Conservation (phyloP, 2,329 filamentous ascomycete species). For the Pestalotiopsis sp. region DNA sequence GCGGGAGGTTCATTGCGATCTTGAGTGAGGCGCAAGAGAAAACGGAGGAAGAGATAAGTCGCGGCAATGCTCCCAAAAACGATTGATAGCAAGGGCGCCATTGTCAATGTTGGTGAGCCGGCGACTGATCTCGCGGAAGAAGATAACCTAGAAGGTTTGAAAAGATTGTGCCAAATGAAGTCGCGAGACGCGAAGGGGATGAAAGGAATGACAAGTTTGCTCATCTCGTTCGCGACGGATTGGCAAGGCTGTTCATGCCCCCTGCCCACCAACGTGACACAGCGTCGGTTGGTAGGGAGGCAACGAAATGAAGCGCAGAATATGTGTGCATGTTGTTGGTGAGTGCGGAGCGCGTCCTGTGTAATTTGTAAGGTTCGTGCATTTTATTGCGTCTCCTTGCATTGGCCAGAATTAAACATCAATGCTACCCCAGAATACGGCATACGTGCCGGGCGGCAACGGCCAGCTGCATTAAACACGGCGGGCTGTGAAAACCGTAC, state of each 20-base stretch:
- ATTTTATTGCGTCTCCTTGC: too few relatives aligned
- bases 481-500: too few relatives aligned
- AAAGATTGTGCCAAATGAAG: background rate
- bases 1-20: conserved; percentile 26
- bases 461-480: too few relatives aligned
- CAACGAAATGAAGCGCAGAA: background rate
- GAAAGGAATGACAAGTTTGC: background rate
- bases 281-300: background rate
- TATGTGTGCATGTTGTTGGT: background rate
- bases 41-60: conserved; percentile 21
- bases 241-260: background rate
- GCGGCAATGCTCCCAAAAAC: background rate
- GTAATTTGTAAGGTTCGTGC: background rate
- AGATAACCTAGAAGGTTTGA: background rate
- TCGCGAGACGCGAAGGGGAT: background rate
- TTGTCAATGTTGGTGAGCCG: background rate
- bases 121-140: background rate
- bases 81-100: background rate
- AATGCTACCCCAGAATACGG: too few relatives aligned
- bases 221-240: background rate
- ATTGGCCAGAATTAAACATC: too few relatives aligned
- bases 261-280: background rate
- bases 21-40: conserved; percentile 26
- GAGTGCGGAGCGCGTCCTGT: conserved; percentile 15
- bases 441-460: too few relatives aligned